Evolutionary conservation across 2,329 filamentous ascomycete genomes (phyloP), one percentile per base, ranked within the genome.

Genomic region (Ceratocystis huliohia): DNA sequence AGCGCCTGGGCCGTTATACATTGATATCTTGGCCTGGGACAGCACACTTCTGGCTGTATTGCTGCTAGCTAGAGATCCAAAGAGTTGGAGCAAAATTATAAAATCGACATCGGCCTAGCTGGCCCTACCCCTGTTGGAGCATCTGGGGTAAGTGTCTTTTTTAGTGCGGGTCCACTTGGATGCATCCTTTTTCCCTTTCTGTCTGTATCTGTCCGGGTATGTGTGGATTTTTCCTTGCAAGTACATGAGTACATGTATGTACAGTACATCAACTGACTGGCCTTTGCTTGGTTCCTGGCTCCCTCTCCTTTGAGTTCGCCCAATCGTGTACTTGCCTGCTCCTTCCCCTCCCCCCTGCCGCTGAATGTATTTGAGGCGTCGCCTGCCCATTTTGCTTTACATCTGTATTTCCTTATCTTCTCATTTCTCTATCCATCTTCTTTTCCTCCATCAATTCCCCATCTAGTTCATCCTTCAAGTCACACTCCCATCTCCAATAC

Each of bases 101-200:
- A 28, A 28, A 28, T 13, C 22, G 10, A 28, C 48, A 10, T 22
- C 8, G 3, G 15, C 20, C 6, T 28, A 25, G n/a, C 25, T 20
- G 28, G 28, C 28, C 56, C 7, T 30, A 37, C 56, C 30, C 56
- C 56, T 59, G 48, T 13, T 15, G 17, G 61, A 30, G 46, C 53
- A 65, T 67, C 66, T 65, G 66, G 66, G 66, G 66, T 67, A 67
- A 64, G 56, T 65, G 46, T 57, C 66, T 53, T 65, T 67, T 65
- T 67, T 67, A 53, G 59, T 30, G 66, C n/a, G 64, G 64, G 61
- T 44, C 64, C 64, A 59, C 30, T 33, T 65, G 28, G 25, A 17
- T 37, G 45, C 25, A 61, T 65, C 33, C 10, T 22, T 61, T 10
- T 48, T 50, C 37, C 5, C 37, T 41, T 41, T 41, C 8, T 41